Evolutionary conservation across 768 basidiomycete genomes (phyloP).

Genomic region (Mycena amicta): DNA sequence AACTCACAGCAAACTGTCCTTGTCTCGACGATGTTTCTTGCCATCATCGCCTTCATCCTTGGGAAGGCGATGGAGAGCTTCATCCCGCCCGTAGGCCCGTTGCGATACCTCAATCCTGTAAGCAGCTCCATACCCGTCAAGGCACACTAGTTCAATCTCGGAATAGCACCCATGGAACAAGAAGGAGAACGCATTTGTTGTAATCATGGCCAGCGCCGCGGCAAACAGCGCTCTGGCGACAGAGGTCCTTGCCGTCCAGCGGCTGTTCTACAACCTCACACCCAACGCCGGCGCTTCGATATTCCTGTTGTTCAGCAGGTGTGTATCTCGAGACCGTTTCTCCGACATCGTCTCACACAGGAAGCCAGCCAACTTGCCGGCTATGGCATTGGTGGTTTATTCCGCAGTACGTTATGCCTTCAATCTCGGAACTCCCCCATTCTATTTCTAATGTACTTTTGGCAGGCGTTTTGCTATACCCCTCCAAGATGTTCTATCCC

Average conservation of each 20-base stretch:
- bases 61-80: constrained; percentile 51
- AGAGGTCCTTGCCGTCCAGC: constrained; percentile 56
- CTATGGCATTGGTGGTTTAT: constrained; percentile 57
- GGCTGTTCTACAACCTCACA: constrained; percentile 54
- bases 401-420: constrained; percentile 41
- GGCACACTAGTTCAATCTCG: constrained; percentile 1
- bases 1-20: constrained; percentile 47
- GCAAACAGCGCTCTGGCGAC: constrained; percentile 56
- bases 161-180: constrained; percentile 61
- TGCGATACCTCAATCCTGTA: constrained; percentile 57
- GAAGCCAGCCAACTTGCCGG: constrained; percentile 34
- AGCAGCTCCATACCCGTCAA: constrained; percentile 18
- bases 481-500: constrained; percentile 56
- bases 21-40: constrained; percentile 57
- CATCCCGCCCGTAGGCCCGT: constrained; percentile 47
- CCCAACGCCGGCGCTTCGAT: constrained; percentile 35
- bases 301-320: constrained; percentile 38
- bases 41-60: constrained; percentile 52
- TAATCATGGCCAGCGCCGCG: constrained; percentile 60
- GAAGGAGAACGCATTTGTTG: constrained; percentile 60
- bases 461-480: constrained; percentile 49
- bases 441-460: not conserved
- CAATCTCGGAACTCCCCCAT: not conserved
- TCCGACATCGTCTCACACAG: constrained; percentile 21
- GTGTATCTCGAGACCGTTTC: constrained; percentile 10